A percentile compares a stretch with the other conserved stretches of the same genome.
phyloP scores from a whole-genome alignment of 2,329 filamentous ascomycete species.

The Aspergillus pseudotamarii region DNA sequence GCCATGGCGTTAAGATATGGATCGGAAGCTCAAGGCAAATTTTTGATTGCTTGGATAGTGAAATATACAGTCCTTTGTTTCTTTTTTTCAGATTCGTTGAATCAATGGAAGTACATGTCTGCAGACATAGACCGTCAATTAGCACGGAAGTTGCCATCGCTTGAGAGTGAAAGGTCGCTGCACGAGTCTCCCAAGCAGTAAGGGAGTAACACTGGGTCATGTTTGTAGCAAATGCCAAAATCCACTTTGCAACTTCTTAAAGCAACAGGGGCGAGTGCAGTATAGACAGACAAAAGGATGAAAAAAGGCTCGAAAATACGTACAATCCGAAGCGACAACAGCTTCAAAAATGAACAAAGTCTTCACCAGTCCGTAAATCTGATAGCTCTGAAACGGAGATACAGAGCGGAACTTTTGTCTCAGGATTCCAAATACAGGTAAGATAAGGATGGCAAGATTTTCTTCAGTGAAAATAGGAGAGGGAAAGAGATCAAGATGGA shows the following conservation, averaged over 20 bases:
- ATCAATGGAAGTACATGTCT: slow-evolving; percentile 49
- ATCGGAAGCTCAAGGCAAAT: slow-evolving; percentile 33
- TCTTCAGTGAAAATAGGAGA: slow-evolving; percentile 13
- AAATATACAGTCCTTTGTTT: slow-evolving; percentile 43
- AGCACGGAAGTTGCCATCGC: slow-evolving; percentile 35
- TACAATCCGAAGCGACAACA: slow-evolving; percentile 41
- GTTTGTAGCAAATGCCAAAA: slow-evolving; percentile 11
- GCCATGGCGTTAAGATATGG: slow-evolving; percentile 45
- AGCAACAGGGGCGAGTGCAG: slow-evolving; percentile 12
- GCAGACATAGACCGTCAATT: slow-evolving; percentile 40
- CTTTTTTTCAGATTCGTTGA: slow-evolving; percentile 32
- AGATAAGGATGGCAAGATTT: slow-evolving; percentile 20
- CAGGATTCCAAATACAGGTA: slow-evolving; percentile 33
- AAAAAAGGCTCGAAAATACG: slow-evolving; percentile 39
- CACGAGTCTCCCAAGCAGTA: slow-evolving; percentile 6
- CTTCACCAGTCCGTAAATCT: slow-evolving; percentile 21
- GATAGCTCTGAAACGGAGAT: slow-evolving; percentile 22
- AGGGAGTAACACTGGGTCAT: slow-evolving; percentile 14
- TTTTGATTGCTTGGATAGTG: slow-evolving; percentile 36
- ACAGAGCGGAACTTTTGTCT: slow-evolving; percentile 23
- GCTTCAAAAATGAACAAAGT: slow-evolving; percentile 29
- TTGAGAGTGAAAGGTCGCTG: slow-evolving; percentile 10
- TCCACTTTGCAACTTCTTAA: slow-evolving; percentile 16
- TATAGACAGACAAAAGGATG: slow-evolving; percentile 14
- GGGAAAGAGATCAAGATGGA: slow-evolving; percentile 18